Percentiles rank a stretch among this genome's conserved stretches.
Conservation (phyloP, 2,329 filamentous ascomycete genomes). For the Periconia sp. region DNA sequence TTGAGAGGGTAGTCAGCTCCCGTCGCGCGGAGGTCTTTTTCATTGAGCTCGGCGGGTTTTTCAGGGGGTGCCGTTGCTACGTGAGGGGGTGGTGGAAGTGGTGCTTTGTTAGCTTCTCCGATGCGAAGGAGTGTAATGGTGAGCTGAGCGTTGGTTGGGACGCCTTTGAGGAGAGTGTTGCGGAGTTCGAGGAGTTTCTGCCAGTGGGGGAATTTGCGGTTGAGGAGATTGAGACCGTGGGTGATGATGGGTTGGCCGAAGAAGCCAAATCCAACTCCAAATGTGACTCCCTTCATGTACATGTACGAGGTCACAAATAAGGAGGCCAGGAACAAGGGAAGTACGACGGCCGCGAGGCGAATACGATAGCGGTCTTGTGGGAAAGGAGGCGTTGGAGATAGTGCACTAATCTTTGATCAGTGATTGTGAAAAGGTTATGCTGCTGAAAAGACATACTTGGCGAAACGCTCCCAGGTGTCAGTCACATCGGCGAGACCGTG, state of each 20-base stretch:
- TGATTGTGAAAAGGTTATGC: background rate
- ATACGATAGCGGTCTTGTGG: conserved; percentile 47
- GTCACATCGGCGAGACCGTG: conserved; percentile 60
- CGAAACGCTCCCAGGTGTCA: conserved; percentile 66
- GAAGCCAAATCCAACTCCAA: conserved; percentile 72
- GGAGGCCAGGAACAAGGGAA: conserved; percentile 47
- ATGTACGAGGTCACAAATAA: conserved; percentile 53
- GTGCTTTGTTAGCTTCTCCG: conserved; percentile 78
- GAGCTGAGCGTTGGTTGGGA: conserved; percentile 84
- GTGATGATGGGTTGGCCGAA: conserved; percentile 77
- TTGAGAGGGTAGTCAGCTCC: conserved; percentile 60
- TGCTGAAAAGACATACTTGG: conserved; percentile 49
- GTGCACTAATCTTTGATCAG: conserved; percentile 34
- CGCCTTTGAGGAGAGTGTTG: conserved; percentile 76
- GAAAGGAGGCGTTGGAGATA: conserved; percentile 54
- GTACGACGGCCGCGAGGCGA: conserved; percentile 49
- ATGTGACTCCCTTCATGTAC: conserved; percentile 64
- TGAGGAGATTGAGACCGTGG: conserved; percentile 60
- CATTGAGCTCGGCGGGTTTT: conserved; percentile 52
- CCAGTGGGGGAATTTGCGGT: conserved; percentile 69
- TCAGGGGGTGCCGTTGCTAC: conserved; percentile 50
- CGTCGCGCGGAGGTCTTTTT: conserved; percentile 53
- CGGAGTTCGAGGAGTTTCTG: conserved; percentile 72
- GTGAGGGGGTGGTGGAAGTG: conserved; percentile 64
- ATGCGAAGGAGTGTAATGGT: conserved; percentile 79